Conservation (phyloP, 352 stramenopile genomes). For the Globisporangium spiculum region DNA sequence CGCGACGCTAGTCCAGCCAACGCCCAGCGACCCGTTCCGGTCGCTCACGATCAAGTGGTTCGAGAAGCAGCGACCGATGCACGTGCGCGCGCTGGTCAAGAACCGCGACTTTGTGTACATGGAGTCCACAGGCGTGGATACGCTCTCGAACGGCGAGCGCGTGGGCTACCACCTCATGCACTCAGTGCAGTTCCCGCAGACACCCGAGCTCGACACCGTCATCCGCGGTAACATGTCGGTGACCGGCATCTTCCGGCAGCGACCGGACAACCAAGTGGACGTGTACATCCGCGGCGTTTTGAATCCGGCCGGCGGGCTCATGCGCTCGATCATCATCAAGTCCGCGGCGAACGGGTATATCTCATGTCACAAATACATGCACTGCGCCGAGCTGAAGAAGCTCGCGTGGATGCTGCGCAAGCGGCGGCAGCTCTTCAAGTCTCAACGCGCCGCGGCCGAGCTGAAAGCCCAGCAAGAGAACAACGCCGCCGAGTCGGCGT, state of each 20-base stretch:
- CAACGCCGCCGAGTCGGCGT: not conserved
- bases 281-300: conserved; percentile 29
- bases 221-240: conserved; percentile 48
- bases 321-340: conserved; percentile 35
- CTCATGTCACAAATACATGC: conserved; percentile 23
- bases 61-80: conserved; percentile 39
- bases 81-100: conserved; percentile 37
- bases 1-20: conserved; percentile 38
- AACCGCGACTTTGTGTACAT: conserved; percentile 62
- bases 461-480: not conserved
- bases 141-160: conserved; percentile 41
- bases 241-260: conserved; percentile 53
- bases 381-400: conserved; percentile 15
- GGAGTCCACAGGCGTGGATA: conserved; percentile 42
- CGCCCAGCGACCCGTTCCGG: conserved; percentile 41
- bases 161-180: conserved; percentile 64
- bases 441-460: not conserved
- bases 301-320: conserved; percentile 36
- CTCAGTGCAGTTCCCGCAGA: conserved; percentile 57
- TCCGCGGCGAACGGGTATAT: conserved; percentile 34
- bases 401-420: conserved; percentile 11
- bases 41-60: conserved; percentile 64
- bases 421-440: not conserved
- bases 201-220: conserved; percentile 30
- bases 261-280: conserved; percentile 21